These are phyloP conservation scores for Leptoxyphium fumago DNA, from an alignment of 2,329 filamentous ascomycete species.

Conservation along the genomic window DNA sequence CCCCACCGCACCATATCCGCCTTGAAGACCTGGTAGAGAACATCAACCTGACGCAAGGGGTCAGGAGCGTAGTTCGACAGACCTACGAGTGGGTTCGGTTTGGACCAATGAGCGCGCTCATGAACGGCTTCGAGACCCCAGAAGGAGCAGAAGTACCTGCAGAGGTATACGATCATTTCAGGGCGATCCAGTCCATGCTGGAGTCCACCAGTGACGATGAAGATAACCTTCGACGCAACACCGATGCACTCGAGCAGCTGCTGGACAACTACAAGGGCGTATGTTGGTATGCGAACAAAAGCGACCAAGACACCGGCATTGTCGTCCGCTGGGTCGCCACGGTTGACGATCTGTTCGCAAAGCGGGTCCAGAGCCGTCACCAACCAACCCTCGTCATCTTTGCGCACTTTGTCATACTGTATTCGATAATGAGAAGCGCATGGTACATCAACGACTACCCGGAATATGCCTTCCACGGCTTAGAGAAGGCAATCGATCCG, in stretches of 20 bases:
- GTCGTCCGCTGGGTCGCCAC: slow-evolving; percentile 6
- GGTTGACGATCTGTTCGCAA: slow-evolving; percentile 6
- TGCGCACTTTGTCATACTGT: slow-evolving; percentile 8
- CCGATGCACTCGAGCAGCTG: slow-evolving; percentile 1
- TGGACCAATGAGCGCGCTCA: neutral
- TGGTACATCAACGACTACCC: neutral
- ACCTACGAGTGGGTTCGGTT: neutral
- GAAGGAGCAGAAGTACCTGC: neutral
- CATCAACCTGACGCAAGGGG: slow-evolving; percentile 9
- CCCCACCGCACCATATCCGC: slow-evolving; percentile 5
- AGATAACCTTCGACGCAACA: neutral
- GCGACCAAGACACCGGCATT: slow-evolving; percentile 3
- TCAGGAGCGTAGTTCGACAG: slow-evolving; percentile 5
- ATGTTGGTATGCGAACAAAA: slow-evolving; percentile 1
- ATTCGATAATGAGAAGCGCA: neutral
- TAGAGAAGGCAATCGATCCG: neutral
- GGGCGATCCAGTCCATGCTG: neutral
- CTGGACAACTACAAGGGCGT: slow-evolving; percentile 2
- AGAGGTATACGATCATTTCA: neutral
- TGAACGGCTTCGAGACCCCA: slow-evolving; percentile 2
- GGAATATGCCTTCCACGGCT: neutral
- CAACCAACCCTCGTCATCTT: slow-evolving; percentile 11
- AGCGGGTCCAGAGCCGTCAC: slow-evolving; percentile 6
- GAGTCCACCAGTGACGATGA: neutral
- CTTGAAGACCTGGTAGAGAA: slow-evolving; percentile 12